These are phyloP conservation scores for Hirsutella thompsonii DNA, from an alignment of 2,329 filamentous ascomycete species.

Conservation along the genomic window DNA sequence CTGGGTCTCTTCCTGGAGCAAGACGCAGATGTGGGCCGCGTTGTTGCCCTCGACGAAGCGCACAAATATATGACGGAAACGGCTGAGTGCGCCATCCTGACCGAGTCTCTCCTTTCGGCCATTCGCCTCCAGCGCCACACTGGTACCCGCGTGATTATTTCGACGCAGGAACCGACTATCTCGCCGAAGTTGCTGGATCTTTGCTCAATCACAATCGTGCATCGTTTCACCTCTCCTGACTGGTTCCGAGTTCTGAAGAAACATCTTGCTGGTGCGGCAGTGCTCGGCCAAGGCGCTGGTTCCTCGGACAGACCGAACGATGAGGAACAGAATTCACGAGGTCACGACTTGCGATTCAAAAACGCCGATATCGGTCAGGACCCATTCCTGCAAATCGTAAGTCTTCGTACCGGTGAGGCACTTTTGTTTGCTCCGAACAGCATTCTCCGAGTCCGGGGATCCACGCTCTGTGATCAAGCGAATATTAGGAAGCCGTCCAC, in stretches of 20 bases:
- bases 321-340: neutral
- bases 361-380: slow-evolving; percentile 6
- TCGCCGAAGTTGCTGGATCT: slow-evolving; percentile 56
- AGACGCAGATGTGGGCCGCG: slow-evolving; percentile 29
- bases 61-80: slow-evolving; percentile 59
- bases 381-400: slow-evolving; percentile 29
- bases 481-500: neutral
- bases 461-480: neutral
- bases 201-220: slow-evolving; percentile 58
- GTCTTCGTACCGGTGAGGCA: slow-evolving; percentile 29
- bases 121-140: slow-evolving; percentile 64
- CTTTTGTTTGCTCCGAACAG: slow-evolving; percentile 33
- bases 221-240: slow-evolving; percentile 54
- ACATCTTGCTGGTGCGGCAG: slow-evolving; percentile 29
- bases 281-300: neutral
- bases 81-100: slow-evolving; percentile 42
- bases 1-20: slow-evolving; percentile 52
- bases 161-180: slow-evolving; percentile 67
- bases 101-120: slow-evolving; percentile 44
- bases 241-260: slow-evolving; percentile 37
- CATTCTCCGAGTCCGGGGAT: slow-evolving; percentile 12
- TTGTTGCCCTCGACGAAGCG: slow-evolving; percentile 64
- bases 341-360: neutral
- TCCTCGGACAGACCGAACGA: neutral
- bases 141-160: slow-evolving; percentile 53